These are phyloP conservation scores for Auriscalpium orientale DNA, from an alignment of 768 basidiomycete species.

Conservation along the genomic window DNA sequence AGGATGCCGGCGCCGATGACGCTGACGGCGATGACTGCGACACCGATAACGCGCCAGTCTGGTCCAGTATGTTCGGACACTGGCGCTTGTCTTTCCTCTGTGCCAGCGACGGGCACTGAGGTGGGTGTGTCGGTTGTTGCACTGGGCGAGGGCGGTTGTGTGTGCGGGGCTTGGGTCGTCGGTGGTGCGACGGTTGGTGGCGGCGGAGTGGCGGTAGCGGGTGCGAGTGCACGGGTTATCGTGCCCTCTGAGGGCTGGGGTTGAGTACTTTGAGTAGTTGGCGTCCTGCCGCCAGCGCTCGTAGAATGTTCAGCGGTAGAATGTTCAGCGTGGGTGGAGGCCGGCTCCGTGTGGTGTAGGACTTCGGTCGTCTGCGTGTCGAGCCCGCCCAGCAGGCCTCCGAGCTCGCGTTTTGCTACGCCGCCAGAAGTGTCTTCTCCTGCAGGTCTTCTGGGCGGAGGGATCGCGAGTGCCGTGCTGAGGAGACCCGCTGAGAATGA, in stretches of 20 bases:
- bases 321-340: slow-evolving; percentile 5
- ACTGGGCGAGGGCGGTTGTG: background rate
- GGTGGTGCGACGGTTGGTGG: background rate
- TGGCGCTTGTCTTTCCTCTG: background rate
- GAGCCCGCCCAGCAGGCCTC: slow-evolving; percentile 3
- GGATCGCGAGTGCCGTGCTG: too few species aligned
- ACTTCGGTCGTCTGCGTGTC: background rate
- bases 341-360: slow-evolving; percentile 10
- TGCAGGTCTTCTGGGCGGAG: too few species aligned
- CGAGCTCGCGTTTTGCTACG: background rate
- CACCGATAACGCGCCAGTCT: slow-evolving; percentile 66
- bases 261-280: background rate
- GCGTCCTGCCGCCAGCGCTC: too few species aligned
- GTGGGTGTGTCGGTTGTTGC: background rate
- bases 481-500: too few species aligned
- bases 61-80: background rate
- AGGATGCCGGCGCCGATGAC: slow-evolving; percentile 49
- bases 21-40: slow-evolving; percentile 56
- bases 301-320: background rate
- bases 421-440: too few species aligned
- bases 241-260: background rate
- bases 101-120: background rate
- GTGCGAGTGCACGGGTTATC: background rate
- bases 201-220: background rate
- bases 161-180: background rate